Evolutionary conservation across 108 stramenopile species (phyloP).

Genomic region (Cylindrotheca closterium): DNA sequence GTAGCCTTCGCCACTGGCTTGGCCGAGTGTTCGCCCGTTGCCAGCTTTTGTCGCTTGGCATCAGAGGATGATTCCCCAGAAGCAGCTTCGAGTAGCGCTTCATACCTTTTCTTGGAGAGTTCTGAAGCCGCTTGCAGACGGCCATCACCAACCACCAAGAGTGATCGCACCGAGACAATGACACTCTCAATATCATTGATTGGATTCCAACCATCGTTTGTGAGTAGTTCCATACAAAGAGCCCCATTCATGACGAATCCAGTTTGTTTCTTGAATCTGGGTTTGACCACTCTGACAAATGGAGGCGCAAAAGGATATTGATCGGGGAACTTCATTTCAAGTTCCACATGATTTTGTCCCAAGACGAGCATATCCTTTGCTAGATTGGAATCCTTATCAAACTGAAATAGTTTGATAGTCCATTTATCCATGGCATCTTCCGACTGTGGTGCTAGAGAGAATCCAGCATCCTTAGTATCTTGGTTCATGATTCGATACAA

Average conservation of each 20-base stretch:
- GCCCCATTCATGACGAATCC: constrained; percentile 96
- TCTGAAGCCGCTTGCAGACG: constrained; percentile 69
- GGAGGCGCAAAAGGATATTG: constrained; percentile 93
- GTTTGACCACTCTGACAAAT: constrained; percentile 84
- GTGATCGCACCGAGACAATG: constrained; percentile 87
- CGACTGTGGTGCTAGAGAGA: constrained; percentile 60
- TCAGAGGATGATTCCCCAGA: not conserved
- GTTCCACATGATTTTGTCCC: constrained; percentile 74
- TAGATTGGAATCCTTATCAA: constrained; percentile 78
- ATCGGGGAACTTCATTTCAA: constrained; percentile 92
- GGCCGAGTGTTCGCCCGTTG: constrained; percentile 8
- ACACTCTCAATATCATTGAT: constrained; percentile 93
- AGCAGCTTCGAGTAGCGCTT: constrained; percentile 34
- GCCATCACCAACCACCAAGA: constrained; percentile 90
- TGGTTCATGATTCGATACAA: constrained; percentile 87
- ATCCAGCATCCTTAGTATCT: constrained; percentile 84
- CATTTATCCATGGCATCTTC: constrained; percentile 88
- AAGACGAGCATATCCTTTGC: constrained; percentile 76
- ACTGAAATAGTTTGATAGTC: constrained; percentile 88
- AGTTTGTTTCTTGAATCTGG: constrained; percentile 87
- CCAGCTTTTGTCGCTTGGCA: constrained; percentile 7
- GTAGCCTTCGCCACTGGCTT: constrained; percentile 32
- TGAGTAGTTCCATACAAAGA: constrained; percentile 91
- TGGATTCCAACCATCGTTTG: constrained; percentile 93
- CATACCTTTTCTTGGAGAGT: constrained; percentile 43